phyloP scores from a whole-genome alignment of 192 early-diverging fungal species.

The Chytriomyces confervae region DNA sequence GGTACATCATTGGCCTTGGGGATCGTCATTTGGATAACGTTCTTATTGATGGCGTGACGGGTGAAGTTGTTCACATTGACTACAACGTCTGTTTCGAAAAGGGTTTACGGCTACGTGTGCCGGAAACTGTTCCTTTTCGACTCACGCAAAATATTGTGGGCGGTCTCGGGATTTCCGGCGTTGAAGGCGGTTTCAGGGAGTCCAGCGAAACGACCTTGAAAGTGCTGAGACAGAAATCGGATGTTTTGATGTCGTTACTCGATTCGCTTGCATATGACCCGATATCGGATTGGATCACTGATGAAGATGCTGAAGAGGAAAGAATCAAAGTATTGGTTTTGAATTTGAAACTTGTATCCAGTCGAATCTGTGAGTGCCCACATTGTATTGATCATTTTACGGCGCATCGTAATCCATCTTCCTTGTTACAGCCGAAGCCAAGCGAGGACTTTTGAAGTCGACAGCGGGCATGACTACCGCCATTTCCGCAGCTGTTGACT shows the following conservation, averaged over 20 bases:
- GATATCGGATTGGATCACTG: conserved; percentile 58
- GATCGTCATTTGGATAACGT: conserved; percentile 82
- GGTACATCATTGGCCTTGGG: conserved; percentile 71
- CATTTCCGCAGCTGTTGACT: not conserved
- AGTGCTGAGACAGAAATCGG: conserved; percentile 48
- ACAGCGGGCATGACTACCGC: not conserved
- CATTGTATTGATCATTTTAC: conserved; percentile 6
- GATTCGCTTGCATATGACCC: conserved; percentile 66
- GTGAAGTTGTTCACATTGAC: conserved; percentile 74
- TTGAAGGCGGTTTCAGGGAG: conserved; percentile 53
- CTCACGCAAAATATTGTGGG: conserved; percentile 60
- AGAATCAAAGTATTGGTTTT: conserved; percentile 50
- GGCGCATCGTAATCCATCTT: not conserved
- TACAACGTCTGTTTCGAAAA: conserved; percentile 81
- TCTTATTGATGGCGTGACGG: conserved; percentile 54
- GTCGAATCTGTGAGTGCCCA: conserved; percentile 46
- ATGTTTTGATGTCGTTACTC: conserved; percentile 56
- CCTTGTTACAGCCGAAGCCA: not conserved
- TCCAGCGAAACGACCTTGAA: conserved; percentile 46
- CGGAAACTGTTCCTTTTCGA: conserved; percentile 80
- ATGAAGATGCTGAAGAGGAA: conserved; percentile 27
- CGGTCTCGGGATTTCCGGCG: conserved; percentile 48
- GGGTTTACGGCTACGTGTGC: conserved; percentile 64
- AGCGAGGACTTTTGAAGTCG: not conserved
- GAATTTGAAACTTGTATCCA: conserved; percentile 48